A percentile compares a stretch with the other conserved stretches of the same genome.
Conservation (phyloP, 2,329 filamentous ascomycete species). For the Cladobotryum mycophilum region DNA sequence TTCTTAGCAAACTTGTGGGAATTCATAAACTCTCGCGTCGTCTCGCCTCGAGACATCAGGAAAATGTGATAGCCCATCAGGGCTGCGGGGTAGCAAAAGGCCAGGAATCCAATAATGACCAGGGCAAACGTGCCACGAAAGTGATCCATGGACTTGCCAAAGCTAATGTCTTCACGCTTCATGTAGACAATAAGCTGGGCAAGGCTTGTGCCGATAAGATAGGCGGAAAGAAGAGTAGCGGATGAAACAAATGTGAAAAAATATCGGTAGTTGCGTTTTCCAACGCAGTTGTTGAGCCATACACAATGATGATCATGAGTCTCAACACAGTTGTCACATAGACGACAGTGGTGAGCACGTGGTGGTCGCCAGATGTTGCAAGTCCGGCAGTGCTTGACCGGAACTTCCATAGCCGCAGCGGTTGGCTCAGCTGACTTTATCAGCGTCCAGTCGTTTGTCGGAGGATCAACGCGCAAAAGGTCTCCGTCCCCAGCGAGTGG, state of each 20-base stretch:
- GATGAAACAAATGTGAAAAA: constrained; percentile 89
- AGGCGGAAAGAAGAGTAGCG: constrained; percentile 68
- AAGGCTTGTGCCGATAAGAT: constrained; percentile 71
- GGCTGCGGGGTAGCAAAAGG: constrained; percentile 72
- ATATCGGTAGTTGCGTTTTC: constrained; percentile 93
- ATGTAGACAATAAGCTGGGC: constrained; percentile 73
- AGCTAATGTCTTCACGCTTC: constrained; percentile 56
- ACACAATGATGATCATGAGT: constrained; percentile 98
- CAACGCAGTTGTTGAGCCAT: constrained; percentile 98
- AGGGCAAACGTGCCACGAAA: constrained; percentile 82
- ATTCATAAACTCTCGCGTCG: constrained; percentile 92
- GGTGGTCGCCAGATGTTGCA: constrained; percentile 97
- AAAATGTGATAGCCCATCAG: constrained; percentile 87
- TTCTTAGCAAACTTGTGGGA: constrained; percentile 91
- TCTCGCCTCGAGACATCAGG: constrained; percentile 84
- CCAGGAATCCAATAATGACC: constrained; percentile 73
- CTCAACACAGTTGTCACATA: constrained; percentile 96
- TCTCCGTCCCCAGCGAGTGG: constrained; percentile 69
- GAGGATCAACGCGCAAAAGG: constrained; percentile 71
- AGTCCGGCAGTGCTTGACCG: constrained; percentile 95
- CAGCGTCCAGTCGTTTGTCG: constrained; percentile 90
- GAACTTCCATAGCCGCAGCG: constrained; percentile 91
- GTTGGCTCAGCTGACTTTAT: constrained; percentile 71
- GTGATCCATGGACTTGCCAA: constrained; percentile 59
- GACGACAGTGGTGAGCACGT: constrained; percentile 88